Evolutionary conservation across 495 filamentous ascomycete genomes (phyloP).

Genomic region (Hyphodiscus hymeniophilus): DNA sequence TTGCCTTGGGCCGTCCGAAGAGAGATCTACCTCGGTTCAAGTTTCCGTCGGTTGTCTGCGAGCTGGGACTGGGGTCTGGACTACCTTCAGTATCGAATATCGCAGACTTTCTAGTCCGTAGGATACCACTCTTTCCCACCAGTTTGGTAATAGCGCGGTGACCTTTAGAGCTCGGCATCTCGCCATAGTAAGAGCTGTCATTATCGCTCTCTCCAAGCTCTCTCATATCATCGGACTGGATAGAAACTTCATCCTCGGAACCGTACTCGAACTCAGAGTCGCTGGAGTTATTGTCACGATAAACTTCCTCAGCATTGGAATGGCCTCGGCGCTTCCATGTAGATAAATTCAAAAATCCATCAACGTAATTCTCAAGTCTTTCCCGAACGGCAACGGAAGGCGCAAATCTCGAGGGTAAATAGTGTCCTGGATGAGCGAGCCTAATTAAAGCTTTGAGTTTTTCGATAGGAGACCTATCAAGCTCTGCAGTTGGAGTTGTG

Average conservation of each 20-base stretch:
- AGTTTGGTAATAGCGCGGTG: not conserved
- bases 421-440: slow-evolving; percentile 11
- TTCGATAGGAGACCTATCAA: not conserved
- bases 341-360: too few relatives aligned
- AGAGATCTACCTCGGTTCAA: too few relatives aligned
- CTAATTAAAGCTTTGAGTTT: slow-evolving; percentile 12
- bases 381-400: slow-evolving; percentile 9
- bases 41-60: too few relatives aligned
- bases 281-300: not conserved
- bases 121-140: not conserved
- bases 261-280: not conserved
- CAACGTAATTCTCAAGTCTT: not conserved
- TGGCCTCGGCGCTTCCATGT: too few relatives aligned
- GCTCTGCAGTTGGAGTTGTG: slow-evolving; percentile 2
- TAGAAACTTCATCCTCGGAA: too few relatives aligned
- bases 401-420: slow-evolving; percentile 16
- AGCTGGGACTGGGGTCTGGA: too few relatives aligned
- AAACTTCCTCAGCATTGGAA: too few relatives aligned
- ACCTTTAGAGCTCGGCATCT: too few relatives aligned
- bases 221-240: not conserved
- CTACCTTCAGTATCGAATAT: not conserved
- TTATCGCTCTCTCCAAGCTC: not conserved
- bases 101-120: not conserved
- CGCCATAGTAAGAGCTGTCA: not conserved
- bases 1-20: too few relatives aligned